Conservation (phyloP, 192 early-diverging fungal species). For the Backusella liffmaniae region DNA sequence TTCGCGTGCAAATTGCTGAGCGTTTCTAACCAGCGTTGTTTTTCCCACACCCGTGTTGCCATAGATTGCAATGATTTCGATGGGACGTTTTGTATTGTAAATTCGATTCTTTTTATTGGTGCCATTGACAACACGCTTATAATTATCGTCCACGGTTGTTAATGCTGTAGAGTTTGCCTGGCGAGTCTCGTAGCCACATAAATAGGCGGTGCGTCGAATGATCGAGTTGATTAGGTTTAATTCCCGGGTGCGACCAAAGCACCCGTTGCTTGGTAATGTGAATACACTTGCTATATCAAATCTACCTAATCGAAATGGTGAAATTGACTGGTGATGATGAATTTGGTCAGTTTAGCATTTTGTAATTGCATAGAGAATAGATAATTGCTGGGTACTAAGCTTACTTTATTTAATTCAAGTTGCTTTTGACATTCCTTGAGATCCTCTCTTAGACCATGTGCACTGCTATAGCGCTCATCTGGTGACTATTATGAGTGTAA, state of each 20-base stretch:
- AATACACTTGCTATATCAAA: conserved; percentile 31
- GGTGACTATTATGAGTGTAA: conserved; percentile 21
- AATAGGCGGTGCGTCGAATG: conserved; percentile 21
- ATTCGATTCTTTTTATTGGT: background rate
- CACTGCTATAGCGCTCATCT: conserved; percentile 36
- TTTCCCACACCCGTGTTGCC: conserved; percentile 33
- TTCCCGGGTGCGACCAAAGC: conserved; percentile 30
- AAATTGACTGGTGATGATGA: conserved; percentile 15
- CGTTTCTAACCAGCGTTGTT: conserved; percentile 18
- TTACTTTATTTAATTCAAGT: conserved; percentile 24
- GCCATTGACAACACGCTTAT: background rate
- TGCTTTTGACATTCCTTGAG: conserved; percentile 27
- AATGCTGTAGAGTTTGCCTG: background rate
- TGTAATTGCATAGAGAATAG: background rate
- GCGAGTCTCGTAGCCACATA: background rate
- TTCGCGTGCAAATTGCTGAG: conserved; percentile 27
- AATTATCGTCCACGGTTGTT: background rate
- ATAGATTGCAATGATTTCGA: conserved; percentile 32
- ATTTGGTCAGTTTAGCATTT: background rate
- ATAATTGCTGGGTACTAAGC: background rate
- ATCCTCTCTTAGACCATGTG: conserved; percentile 31
- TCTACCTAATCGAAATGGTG: conserved; percentile 23
- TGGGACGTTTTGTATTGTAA: conserved; percentile 13
- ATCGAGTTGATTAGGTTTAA: conserved; percentile 23
- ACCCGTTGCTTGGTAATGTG: conserved; percentile 24